These are phyloP conservation scores for Camelina laxa DNA, from an alignment of 345 rosid genomes.

Conservation along the genomic window DNA sequence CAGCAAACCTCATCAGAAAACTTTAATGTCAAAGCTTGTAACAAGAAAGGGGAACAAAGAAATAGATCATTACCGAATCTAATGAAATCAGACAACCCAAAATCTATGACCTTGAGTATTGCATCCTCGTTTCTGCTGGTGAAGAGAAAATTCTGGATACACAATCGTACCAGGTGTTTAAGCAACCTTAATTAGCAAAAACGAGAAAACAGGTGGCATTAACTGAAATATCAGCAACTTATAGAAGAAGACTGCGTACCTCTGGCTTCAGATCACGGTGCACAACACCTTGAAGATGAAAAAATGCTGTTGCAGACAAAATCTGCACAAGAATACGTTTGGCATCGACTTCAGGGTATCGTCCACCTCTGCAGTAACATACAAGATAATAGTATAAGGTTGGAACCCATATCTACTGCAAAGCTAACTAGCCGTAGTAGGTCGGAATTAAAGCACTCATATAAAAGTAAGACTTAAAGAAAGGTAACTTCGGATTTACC, in stretches of 20 bases:
- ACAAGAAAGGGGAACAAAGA: not conserved
- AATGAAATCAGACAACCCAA: conserved; percentile 88
- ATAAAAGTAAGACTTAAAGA: conserved; percentile 8
- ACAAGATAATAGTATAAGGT: conserved; percentile 9
- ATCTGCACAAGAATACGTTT: conserved; percentile 79
- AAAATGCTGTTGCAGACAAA: conserved; percentile 83
- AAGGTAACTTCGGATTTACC: conserved; percentile 51
- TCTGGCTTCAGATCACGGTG: conserved; percentile 97
- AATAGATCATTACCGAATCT: conserved; percentile 62
- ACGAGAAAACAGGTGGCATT: not conserved
- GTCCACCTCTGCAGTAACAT: conserved; percentile 79
- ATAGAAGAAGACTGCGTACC: conserved; percentile 49
- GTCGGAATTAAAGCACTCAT: not conserved
- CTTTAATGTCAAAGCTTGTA: conserved; percentile 5
- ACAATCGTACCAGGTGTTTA: conserved; percentile 4
- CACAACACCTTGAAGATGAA: conserved; percentile 97
- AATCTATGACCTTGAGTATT: conserved; percentile 89
- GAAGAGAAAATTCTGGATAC: conserved; percentile 86
- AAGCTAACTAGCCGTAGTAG: not conserved
- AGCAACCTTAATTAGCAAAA: not conserved
- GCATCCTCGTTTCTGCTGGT: conserved; percentile 80
- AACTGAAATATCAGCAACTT: conserved; percentile 7
- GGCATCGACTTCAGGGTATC: conserved; percentile 89
- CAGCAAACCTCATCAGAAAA: not conserved
- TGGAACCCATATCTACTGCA: not conserved